A percentile compares a stretch with the other conserved stretches of the same genome.
Conservation (phyloP, 768 basidiomycete species). For the Cystobasidium tubakii region DNA sequence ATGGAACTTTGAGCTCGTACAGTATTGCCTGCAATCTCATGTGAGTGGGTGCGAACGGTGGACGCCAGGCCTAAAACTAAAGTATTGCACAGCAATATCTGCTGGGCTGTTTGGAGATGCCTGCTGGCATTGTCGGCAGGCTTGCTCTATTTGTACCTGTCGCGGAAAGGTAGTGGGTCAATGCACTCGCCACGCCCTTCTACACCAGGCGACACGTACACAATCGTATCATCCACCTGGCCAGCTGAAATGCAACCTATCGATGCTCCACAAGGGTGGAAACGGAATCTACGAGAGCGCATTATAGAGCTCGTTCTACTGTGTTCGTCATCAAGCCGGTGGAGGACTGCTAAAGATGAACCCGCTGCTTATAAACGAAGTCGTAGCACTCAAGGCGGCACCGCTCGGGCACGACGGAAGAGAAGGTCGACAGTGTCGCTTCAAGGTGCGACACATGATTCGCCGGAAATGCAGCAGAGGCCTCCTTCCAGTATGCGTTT, state of each 20-base stretch:
- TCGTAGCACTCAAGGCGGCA: background rate
- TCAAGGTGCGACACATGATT: background rate
- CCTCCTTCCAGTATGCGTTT: background rate
- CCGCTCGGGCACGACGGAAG: background rate
- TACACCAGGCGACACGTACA: background rate
- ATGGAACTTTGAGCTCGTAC: slow-evolving; percentile 3
- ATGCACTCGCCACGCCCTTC: background rate
- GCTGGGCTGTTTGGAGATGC: slow-evolving; percentile 3
- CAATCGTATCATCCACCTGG: background rate
- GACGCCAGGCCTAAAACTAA: too few species aligned
- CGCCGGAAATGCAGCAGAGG: background rate
- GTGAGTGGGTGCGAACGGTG: background rate
- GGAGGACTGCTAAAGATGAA: background rate
- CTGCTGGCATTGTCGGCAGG: background rate
- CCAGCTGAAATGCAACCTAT: background rate
- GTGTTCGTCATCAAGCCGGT: background rate
- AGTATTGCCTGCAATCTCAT: background rate
- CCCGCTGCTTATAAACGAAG: background rate
- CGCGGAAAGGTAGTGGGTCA: background rate
- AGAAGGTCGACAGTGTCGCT: background rate
- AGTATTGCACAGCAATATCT: background rate
- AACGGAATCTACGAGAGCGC: background rate
- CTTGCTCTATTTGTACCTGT: background rate
- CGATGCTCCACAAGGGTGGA: background rate
- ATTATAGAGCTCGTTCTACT: slow-evolving; percentile 4